Evolutionary conservation across 2,329 filamentous ascomycete species (phyloP), one percentile per base, ranked within the genome.

Genomic region (Fusarium hainanense): DNA sequence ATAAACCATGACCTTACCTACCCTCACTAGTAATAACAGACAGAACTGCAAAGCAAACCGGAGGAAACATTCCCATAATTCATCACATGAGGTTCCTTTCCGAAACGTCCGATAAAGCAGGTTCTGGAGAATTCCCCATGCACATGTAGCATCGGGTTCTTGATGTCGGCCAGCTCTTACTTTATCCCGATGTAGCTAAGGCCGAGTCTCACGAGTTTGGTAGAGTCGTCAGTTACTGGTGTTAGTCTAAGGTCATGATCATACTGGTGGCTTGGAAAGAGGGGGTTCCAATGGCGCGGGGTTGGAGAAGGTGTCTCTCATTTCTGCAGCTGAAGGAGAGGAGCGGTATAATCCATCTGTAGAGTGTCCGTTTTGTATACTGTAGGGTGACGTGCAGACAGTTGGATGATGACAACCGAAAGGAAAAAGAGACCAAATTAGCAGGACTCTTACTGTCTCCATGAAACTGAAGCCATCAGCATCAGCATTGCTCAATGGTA

Each of bases 41-140:
- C 28, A 30, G 28, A 7, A 30, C 28, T 12, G 28, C 28, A 30
- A 2, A 28, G 27, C 27, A 30, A 30, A 14, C 28, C 28, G 66
- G 46, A 52, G 65, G 18, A 57, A 68, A 68, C 52, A 64, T 68
- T 68, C 65, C 65, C 65, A 68, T 68, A 43, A n/a, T 25, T 41
- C 37, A 51, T 52, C 50, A 63, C 41, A 68, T 69, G 52, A 66
- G 63, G 40, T 41, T 66, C 60, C 60, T 32, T 41, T 66, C 60
- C 60, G 66, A 66, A 55, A 62, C 43, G 40, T 66, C 67, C 67
- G 49, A 56, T 61, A 66, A 69, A 59, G 55, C 57, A 71, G 23
- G 56, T 54, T 51, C 44, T 34, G 48, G 14, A 23, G 44, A 70
- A 43, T 68, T 49, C 58, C 66, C 66, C 60, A 48, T 72, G 28